Base-by-base conservation (phyloP, 805 yeast species). In the Myxozyma udenii region DNA sequence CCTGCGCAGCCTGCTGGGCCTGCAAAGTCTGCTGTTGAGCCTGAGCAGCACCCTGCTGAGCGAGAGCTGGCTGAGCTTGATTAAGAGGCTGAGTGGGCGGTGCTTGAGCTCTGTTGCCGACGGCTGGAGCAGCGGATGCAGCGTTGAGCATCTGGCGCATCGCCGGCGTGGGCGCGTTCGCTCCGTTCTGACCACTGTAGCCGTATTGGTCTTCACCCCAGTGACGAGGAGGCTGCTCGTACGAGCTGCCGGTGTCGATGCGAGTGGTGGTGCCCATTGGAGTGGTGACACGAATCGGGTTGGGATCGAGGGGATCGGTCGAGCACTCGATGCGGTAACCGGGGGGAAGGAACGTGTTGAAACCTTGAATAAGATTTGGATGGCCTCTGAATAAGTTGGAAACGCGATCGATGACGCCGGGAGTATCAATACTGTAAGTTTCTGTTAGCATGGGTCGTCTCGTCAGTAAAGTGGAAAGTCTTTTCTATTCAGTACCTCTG, bases 381-480 rank as follows among this genome's bases (percentile, higher is more conserved):
- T 89, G 96, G 12, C 97, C 98, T 57, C 90, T 80, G 68, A 93
- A 93, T 50, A 93, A 73, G 1, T 85, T 78, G 0, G 96, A 87
- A 1, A 93, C 98, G 52, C 98, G 77, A 68, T 91, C 96, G 66
- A 93, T 93, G 25, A 93, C 99, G 32, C 98, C 99, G 0, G 98
- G 98, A 0, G 99, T 93, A 68, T 93, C 98, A 63, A 93, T 90
- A 24, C 64, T 65, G 36, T 9, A 21, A 7, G 16, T n/a, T n/a
- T n/a, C n/a, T n/a, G n/a, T n/a, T n/a, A n/a, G n/a, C n/a, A n/a
- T n/a, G n/a, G n/a, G n/a, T 40, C n/a, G 41, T 21, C 25, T 26
- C 18, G 51, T 47, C 18, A 23, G 50, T 42, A 33, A 12, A 6
- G 11, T 12, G 32, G 6, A 26, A 6, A n/a, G n/a, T n/a, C n/a